phyloP scores from a whole-genome alignment of 139 green algal species.

The Yamagishiella unicocca region DNA sequence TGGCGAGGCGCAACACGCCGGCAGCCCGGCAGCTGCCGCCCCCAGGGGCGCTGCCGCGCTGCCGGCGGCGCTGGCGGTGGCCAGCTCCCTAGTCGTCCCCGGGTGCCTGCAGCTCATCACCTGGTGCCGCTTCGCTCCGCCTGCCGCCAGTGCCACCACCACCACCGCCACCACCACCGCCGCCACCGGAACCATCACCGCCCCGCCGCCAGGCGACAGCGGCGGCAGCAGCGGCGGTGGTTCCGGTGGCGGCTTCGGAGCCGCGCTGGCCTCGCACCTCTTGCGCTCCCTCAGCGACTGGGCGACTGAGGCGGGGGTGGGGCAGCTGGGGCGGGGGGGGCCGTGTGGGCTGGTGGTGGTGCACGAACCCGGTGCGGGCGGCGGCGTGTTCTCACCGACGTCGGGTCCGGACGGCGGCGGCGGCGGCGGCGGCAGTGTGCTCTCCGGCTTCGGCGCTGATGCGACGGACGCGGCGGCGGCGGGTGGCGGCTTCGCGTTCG shows the following conservation, averaged over 20 bases:
- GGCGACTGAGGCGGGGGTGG: too few species aligned
- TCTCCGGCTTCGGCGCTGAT: background rate
- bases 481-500: background rate
- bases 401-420: too few species aligned
- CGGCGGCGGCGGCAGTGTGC: background rate
- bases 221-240: background rate
- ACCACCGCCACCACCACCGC: background rate
- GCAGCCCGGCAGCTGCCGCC: background rate
- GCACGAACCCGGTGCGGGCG: too few species aligned
- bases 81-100: background rate
- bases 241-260: background rate
- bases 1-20: background rate
- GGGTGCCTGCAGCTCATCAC: slow-evolving; percentile 17
- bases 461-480: background rate
- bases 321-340: too few species aligned
- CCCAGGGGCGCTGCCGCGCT: background rate
- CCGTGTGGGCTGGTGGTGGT: too few species aligned
- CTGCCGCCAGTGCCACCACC: background rate
- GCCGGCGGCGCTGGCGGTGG: background rate
- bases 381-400: too few species aligned
- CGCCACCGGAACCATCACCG: background rate
- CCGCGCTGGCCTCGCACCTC: too few species aligned
- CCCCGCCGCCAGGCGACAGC: background rate
- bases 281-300: too few species aligned
- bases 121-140: background rate